Percentiles rank a stretch among this genome's conserved stretches.
phyloP scores from a whole-genome alignment of 257 asterid species.

The Asclepias syriaca region DNA sequence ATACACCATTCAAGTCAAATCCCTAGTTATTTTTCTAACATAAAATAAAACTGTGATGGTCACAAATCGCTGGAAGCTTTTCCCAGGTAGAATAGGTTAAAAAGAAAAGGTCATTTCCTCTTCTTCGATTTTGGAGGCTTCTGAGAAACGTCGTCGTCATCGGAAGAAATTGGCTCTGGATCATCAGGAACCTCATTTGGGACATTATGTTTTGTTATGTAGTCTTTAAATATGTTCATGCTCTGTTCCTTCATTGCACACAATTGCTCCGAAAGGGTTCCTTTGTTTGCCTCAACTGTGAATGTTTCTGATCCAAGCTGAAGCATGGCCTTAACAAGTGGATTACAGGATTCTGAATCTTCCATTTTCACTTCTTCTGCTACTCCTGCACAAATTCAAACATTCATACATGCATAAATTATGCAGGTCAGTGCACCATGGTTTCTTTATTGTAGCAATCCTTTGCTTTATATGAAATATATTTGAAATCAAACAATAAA shows the following conservation, averaged over 20 bases:
- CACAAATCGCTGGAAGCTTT: background rate
- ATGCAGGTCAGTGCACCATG: background rate
- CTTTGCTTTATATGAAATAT: background rate
- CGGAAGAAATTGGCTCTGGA: slow-evolving; percentile 70
- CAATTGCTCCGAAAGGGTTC: slow-evolving; percentile 70
- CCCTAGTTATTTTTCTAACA: no score
- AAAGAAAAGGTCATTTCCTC: slow-evolving; percentile 32
- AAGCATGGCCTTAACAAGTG: slow-evolving; percentile 58
- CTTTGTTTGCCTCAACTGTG: slow-evolving; percentile 44
- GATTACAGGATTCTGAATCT: slow-evolving; percentile 4
- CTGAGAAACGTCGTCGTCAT: slow-evolving; percentile 59
- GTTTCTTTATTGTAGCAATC: background rate
- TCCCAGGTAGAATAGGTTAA: background rate
- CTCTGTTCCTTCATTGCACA: slow-evolving; percentile 69
- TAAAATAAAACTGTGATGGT: background rate
- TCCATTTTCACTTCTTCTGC: slow-evolving; percentile 13
- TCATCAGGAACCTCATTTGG: slow-evolving; percentile 89
- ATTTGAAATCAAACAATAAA: background rate
- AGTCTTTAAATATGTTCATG: slow-evolving; percentile 79
- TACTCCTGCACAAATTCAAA: slow-evolving; percentile 1
- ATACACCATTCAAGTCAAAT: no score
- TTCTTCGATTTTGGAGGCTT: slow-evolving; percentile 69
- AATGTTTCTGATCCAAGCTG: slow-evolving; percentile 75
- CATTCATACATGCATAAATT: background rate
- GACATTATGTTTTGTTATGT: slow-evolving; percentile 69